Base-by-base conservation (phyloP, 805 yeast species). In the Helenozyma rhizophorensis region DNA sequence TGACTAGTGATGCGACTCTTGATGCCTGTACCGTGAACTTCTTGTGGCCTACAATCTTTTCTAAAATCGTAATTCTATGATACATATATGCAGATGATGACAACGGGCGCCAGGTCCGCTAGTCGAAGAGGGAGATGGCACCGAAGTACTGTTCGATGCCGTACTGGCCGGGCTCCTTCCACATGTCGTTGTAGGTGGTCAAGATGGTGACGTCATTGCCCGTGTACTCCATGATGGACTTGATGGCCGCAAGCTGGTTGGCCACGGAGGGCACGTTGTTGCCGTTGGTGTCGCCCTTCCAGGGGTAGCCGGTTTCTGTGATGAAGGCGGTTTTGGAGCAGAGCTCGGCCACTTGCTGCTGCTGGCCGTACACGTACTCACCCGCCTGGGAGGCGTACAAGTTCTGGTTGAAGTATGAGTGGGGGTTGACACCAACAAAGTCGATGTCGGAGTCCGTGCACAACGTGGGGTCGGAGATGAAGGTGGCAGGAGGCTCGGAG, bases 291-390 rank as follows among this genome's bases (percentile, higher is more conserved):
- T 53, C 55, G 50, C 96, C 96, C 25, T 67, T 63, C 46, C 80
- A 76, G 48, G 96, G 96, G 56, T 85, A 88, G 27, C 96, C 96
- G 4, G 96, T 87, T 60, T 88, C 96, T 14, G 94, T 80, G 35
- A 88, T 77, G 14, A 66, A 45, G 23, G 84, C 78, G 6, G 62
- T 57, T 56, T 70, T 65, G 37, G 65, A 60, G 65, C 96, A 88
- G 28, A 68, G 60, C 11, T 57, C 59, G 45, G 70, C 59, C 16
- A 79, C 79, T 36, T 79, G 53, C 14, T 49, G 56, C 41, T 76
- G 65, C 62, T 89, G 94, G 21, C 76, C 76, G 30, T 65, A 58
- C 27, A 85, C 76, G 48, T 83, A 89, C 7, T 65, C 28, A 28
- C 96, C 96, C 3, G 96, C 78, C 25, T 74, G 65, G 17, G 60